Conservation (phyloP, 179 eudicot genomes). For the Spergularia azorica region DNA sequence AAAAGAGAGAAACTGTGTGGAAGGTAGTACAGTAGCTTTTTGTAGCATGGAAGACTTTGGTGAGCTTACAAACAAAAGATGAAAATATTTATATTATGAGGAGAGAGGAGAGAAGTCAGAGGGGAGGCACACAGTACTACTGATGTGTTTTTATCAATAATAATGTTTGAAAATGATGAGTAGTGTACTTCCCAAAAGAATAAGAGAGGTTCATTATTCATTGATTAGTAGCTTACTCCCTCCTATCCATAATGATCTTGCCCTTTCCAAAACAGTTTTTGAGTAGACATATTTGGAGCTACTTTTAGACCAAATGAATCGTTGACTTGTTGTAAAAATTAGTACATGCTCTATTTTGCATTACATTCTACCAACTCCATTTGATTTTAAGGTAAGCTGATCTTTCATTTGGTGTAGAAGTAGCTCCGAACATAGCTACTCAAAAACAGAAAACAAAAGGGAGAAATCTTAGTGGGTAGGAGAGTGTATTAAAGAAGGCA, state of each 20-base stretch:
- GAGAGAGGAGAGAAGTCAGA: constrained; percentile 19
- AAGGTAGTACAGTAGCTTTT: constrained; percentile 4
- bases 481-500: constrained; percentile 14
- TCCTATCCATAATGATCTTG: too few species aligned
- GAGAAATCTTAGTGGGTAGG: too few species aligned
- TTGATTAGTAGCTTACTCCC: constrained; percentile 15
- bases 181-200: background rate
- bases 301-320: too few species aligned
- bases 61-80: constrained; percentile 14
- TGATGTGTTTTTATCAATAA: background rate
- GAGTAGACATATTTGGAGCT: too few species aligned
- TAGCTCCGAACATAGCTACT: too few species aligned
- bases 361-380: too few species aligned
- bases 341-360: too few species aligned
- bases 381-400: too few species aligned
- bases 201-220: background rate
- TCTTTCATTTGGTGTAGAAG: too few species aligned
- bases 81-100: constrained; percentile 12
- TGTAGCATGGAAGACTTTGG: constrained; percentile 10
- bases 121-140: background rate
- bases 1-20: background rate
- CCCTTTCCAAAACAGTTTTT: too few species aligned
- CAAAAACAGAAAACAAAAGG: too few species aligned
- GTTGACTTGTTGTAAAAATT: too few species aligned
- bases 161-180: background rate